Conservation (phyloP, 768 basidiomycete species). For the Termitomyces titanicus region DNA sequence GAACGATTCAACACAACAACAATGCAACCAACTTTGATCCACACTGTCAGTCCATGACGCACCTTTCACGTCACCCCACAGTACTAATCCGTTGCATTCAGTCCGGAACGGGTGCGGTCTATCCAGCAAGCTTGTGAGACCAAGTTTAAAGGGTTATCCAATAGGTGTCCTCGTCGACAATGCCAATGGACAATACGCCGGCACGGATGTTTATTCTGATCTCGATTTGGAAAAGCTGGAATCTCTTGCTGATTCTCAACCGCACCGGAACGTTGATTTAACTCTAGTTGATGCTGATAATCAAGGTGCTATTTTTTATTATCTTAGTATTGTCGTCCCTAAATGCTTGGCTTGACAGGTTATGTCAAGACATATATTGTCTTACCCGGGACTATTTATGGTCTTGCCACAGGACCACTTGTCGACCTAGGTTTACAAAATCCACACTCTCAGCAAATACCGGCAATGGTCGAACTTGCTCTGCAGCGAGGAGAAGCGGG, state of each 20-base stretch:
- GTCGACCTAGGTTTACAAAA: conserved; percentile 50
- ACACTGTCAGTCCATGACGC: conserved; percentile 34
- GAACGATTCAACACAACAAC: conserved; percentile 30
- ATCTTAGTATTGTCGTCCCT: background rate
- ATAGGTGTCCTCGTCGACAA: conserved; percentile 38
- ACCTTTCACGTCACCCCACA: background rate
- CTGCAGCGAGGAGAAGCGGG: conserved; percentile 44
- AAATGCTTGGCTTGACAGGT: conserved; percentile 4
- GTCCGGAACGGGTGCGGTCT: conserved; percentile 29
- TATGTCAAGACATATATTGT: conserved; percentile 39
- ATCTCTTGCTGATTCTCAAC: conserved; percentile 37
- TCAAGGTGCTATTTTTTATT: conserved; percentile 29
- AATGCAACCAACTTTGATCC: conserved; percentile 32
- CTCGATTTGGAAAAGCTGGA: conserved; percentile 42
- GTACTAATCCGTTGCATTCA: conserved; percentile 9
- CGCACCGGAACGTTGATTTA: conserved; percentile 49
- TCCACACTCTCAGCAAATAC: conserved; percentile 47
- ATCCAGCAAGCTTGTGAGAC: background rate
- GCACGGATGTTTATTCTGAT: conserved; percentile 45
- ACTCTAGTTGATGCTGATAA: conserved; percentile 42
- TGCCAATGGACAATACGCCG: conserved; percentile 36
- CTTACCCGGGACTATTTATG: conserved; percentile 52
- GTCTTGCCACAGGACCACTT: conserved; percentile 41
- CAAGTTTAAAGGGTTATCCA: background rate
- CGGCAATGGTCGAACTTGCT: conserved; percentile 35